Conservation (phyloP, 2,329 filamentous ascomycete species). For the Capronia epimyces region DNA sequence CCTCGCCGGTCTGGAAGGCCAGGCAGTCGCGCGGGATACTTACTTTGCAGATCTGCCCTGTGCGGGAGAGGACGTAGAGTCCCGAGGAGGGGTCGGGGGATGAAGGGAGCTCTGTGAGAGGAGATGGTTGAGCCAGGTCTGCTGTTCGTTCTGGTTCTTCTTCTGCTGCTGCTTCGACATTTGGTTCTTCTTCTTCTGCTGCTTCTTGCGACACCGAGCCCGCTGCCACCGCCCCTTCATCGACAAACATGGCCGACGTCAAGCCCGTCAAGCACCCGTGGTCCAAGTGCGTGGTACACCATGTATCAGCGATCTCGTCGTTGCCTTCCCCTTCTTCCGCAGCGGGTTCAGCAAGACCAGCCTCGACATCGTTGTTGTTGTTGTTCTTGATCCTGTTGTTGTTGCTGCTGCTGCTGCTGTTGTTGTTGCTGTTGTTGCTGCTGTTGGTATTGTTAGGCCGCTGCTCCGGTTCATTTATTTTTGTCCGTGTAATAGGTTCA, state of each 20-base stretch:
- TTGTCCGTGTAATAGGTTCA: no score
- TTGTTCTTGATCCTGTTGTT: not conserved
- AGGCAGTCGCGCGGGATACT: conserved; percentile 86
- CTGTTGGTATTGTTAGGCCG: no score
- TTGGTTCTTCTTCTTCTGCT: no score
- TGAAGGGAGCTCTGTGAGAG: conserved; percentile 55
- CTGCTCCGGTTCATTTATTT: no score
- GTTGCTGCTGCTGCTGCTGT: no score
- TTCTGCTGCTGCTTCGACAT: conserved; percentile 63
- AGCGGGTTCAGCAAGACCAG: not conserved
- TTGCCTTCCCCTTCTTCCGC: no score
- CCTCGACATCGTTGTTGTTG: not conserved
- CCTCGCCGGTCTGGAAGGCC: conserved; percentile 92
- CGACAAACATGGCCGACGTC: conserved; percentile 93
- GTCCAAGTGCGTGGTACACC: conserved; percentile 76
- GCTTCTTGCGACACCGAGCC: no score
- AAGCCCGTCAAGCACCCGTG: conserved; percentile 91
- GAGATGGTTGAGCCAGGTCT: not conserved
- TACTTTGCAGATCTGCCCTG: conserved; percentile 79
- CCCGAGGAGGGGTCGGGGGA: conserved; percentile 82
- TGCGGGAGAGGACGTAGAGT: conserved; percentile 87
- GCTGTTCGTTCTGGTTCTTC: not conserved
- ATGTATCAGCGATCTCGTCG: conserved; percentile 65
- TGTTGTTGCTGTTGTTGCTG: no score
- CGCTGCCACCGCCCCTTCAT: no score